Conservation (phyloP, 2,329 filamentous ascomycete species). For the Colletotrichum liriopes region DNA sequence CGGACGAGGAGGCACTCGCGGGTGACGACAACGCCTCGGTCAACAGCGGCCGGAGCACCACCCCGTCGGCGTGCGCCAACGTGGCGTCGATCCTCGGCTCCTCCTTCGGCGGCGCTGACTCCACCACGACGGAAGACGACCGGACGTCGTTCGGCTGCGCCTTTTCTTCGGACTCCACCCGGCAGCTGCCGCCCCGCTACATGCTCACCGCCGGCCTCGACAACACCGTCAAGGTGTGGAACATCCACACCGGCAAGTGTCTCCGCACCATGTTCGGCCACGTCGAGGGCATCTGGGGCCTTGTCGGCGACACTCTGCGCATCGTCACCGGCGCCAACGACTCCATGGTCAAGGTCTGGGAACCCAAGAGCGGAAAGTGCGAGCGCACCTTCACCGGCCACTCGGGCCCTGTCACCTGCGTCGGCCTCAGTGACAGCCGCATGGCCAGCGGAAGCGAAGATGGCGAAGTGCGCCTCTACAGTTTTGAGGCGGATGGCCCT, state of each 20-base stretch:
- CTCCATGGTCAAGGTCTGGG: constrained; percentile 94
- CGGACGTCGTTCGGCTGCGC: constrained; percentile 72
- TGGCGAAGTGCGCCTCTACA: constrained; percentile 89
- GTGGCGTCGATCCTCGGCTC: constrained; percentile 44
- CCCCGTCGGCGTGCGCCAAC: constrained; percentile 51
- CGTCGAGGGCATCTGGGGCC: constrained; percentile 94
- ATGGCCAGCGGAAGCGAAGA: constrained; percentile 96
- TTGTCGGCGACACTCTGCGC: constrained; percentile 89
- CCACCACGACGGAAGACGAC: constrained; percentile 55
- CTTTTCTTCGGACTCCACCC: constrained; percentile 73
- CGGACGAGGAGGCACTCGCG: constrained; percentile 76
- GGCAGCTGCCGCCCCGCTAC: constrained; percentile 86
- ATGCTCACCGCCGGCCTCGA: constrained; percentile 95
- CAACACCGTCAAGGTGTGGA: constrained; percentile 85
- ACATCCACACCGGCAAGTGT: constrained; percentile 85
- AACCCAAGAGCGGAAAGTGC: constrained; percentile 90
- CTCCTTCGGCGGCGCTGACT: constrained; percentile 40
- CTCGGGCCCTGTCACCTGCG: constrained; percentile 91
- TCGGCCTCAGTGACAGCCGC: constrained; percentile 89
- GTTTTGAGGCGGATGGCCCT: constrained; percentile 71
- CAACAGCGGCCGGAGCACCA: constrained; percentile 63
- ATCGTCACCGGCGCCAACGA: constrained; percentile 94
- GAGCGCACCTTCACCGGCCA: constrained; percentile 95
- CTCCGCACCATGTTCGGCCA: constrained; percentile 97
- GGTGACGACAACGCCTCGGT: constrained; percentile 69